phyloP scores from a whole-genome alignment of 495 filamentous ascomycete species.

The Achaetomiella virescens region DNA sequence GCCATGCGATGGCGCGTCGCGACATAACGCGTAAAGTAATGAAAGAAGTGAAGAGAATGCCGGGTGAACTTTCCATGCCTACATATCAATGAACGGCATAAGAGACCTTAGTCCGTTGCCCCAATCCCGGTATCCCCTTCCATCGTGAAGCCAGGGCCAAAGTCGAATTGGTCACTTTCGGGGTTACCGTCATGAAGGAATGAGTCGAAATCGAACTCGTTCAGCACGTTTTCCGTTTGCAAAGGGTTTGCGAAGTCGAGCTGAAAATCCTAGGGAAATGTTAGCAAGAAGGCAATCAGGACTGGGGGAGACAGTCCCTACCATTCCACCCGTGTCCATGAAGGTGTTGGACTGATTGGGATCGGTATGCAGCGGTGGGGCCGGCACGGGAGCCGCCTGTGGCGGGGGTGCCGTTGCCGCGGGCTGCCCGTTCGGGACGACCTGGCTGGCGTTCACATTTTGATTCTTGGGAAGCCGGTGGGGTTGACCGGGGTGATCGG shows the following conservation, averaged over 20 bases:
- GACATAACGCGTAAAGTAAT: neutral
- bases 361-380: slow-evolving; percentile 42
- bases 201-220: slow-evolving; percentile 93
- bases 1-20: neutral
- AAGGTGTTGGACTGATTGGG: slow-evolving; percentile 30
- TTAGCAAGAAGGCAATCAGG: slow-evolving; percentile 11
- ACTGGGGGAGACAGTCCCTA: slow-evolving; percentile 21
- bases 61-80: neutral
- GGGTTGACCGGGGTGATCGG: slow-evolving; percentile 80
- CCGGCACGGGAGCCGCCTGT: slow-evolving; percentile 40
- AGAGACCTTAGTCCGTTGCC: slow-evolving; percentile 38
- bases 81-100: neutral
- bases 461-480: slow-evolving; percentile 56
- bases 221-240: slow-evolving; percentile 64
- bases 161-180: slow-evolving; percentile 38
- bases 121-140: slow-evolving; percentile 45
- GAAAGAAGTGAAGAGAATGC: neutral
- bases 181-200: slow-evolving; percentile 59
- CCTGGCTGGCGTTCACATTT: slow-evolving; percentile 41
- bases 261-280: slow-evolving; percentile 27
- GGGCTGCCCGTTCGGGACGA: slow-evolving; percentile 41
- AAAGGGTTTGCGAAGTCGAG: slow-evolving; percentile 59
- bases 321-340: slow-evolving; percentile 32
- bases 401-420: slow-evolving; percentile 36
- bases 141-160: slow-evolving; percentile 38